Evolutionary conservation across 495 filamentous ascomycete species (phyloP), one percentile per base, ranked within the genome.

Genomic region (Friedmanniomyces simplex): DNA sequence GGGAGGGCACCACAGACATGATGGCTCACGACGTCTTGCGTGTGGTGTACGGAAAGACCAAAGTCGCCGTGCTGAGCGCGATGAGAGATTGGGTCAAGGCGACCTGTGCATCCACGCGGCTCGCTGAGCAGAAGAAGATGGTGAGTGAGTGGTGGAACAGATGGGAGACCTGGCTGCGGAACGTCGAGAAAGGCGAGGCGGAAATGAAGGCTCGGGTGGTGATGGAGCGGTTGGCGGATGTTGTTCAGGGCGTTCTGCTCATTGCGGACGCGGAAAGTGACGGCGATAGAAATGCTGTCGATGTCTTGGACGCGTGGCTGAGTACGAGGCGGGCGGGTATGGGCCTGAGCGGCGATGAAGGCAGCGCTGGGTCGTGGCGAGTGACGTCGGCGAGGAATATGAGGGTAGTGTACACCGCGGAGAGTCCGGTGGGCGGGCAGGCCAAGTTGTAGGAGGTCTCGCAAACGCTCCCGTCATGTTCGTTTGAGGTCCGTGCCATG

Each of bases 1-100:
- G 85, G 83, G 86, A 88, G 66, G 85, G 85, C 5, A 88, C 86
- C 1, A 87, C 82, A 7, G 82, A 87, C 61, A 80, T 89, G 3
- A 67, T 89, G 28, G 78, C 78, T 4, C 75, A 75, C 30, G 85
- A 88, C 56, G 70, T 80, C 13, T 67, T 86, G 41, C 69, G 79
- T 1, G 78, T 79, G n/a, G 57, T 81, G 37, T 74, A 78, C 49
- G 70, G 72, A 13, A 68, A 68, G 12, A 68, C 67, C 0, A 73
- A 74, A 16, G 45, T 65, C 14, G 62, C 70, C 46, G 65, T 74
- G 0, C 61, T 81, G n/a, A 55, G 60, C 0, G 70, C 66, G n/a
- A 63, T 81, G 55, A 69, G 60, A 0, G 66, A 64, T 39, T 70
- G 74, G 58, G 61, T 79, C 3, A 30, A 46, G 8, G 50, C 21